These are phyloP conservation scores for Phoenix dactylifera DNA, from an alignment of 176 grass and related monocot species.

Conservation along the genomic window DNA sequence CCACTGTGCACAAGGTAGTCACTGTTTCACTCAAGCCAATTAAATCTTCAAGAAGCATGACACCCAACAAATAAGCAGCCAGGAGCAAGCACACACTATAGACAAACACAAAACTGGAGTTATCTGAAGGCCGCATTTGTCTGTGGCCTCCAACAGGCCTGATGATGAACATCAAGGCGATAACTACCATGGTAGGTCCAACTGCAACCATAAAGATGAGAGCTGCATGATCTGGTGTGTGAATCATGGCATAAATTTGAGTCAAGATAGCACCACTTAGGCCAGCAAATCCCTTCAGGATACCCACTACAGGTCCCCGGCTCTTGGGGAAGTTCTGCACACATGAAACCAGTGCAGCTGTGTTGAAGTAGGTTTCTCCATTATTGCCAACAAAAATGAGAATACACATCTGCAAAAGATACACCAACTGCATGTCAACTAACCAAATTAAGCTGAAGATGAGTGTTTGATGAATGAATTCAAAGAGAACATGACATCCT, in stretches of 20 bases:
- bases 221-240: conserved; percentile 39
- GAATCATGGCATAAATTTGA: conserved; percentile 64
- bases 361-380: conserved; percentile 94
- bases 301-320: conserved; percentile 81
- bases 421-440: too few species aligned
- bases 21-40: conserved; percentile 39
- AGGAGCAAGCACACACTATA: conserved; percentile 69
- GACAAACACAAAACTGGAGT: conserved; percentile 65
- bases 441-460: too few species aligned
- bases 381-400: conserved; percentile 78
- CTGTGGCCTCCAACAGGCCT: conserved; percentile 72
- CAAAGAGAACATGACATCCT: too few species aligned
- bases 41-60: conserved; percentile 82
- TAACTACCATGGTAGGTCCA: conserved; percentile 61
- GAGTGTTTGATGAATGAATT: too few species aligned
- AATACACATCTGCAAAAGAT: conserved; percentile 65
- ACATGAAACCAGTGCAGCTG: conserved; percentile 74
- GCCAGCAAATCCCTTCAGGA: conserved; percentile 91
- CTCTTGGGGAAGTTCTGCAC: conserved; percentile 92
- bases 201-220: conserved; percentile 82
- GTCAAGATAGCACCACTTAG: conserved; percentile 83
- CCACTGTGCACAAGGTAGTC: conserved; percentile 36
- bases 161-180: conserved; percentile 77
- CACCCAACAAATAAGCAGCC: conserved; percentile 72
- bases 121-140: conserved; percentile 56